Evolutionary conservation across 495 filamentous ascomycete genomes (phyloP), one percentile per base, ranked within the genome.

Genomic region (Lindgomyces ingoldianus): DNA sequence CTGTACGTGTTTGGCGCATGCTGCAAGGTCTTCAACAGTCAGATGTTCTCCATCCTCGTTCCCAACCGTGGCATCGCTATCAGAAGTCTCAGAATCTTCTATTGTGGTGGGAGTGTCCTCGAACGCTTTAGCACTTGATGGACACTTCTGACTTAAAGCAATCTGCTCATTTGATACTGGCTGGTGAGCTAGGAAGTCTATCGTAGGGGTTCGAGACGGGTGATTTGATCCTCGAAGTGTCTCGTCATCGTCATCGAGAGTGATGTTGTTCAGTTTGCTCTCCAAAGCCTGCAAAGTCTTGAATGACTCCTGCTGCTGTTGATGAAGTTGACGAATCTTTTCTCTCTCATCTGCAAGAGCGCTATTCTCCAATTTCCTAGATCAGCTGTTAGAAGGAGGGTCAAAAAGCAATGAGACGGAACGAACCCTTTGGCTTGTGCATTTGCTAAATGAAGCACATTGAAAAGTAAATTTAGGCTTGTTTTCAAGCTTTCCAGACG

Each of bases 401-500:
- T 22, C 16, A 27, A 39, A 39, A 39, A 6, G 33, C 6, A 39
- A 6, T 39, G 33, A 14, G 6, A 14, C 4, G 16, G 10, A 3
- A 45, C 52, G n/a, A 41, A 65, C 62, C 65, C 65, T 39, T 44
- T 68, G 4, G 65, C 59, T 22, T 62, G 59, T 3, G 21, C 59
- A 49, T 49, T 59, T 12, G 65, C 65, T n/a, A 68, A 42, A 4
- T 57, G 53, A 8, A 68, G 21, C 24, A 68, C 65, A n/a, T 68
- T 44, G 11, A 68, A 48, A 10, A 68, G 29, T 18, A 68, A 41
- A 9, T 51, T 49, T 4, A 68, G 30, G 44, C 65, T 68, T 18
- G 46, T 63, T 25, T 68, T 63, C 33, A 68, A 36, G 42, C 65
- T 68, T 18, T 68, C 65, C 22, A 68, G 36, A 22, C 65, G 25